Percentiles rank a stretch among this genome's conserved stretches.
Evolutionary conservation across 2,329 filamentous ascomycete species (phyloP).

Genomic region (Paecilomyces sp.): DNA sequence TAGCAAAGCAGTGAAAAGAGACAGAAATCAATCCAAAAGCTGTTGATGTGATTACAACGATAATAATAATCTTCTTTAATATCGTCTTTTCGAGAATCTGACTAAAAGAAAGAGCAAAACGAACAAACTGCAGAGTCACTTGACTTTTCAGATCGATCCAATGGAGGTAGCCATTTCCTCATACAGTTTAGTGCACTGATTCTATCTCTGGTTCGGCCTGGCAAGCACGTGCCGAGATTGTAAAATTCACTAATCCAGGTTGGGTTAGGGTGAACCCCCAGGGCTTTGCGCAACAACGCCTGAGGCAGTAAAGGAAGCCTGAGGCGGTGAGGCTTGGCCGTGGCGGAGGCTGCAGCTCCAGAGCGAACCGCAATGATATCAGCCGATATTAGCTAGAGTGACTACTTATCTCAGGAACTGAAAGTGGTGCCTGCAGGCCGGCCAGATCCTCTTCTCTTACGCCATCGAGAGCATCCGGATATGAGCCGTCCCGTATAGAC

Average conservation of each 20-base stretch:
- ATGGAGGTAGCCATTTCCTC: not conserved
- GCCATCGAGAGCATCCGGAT: conserved; percentile 3
- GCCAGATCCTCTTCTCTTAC: not conserved
- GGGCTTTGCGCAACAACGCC: too few relatives aligned
- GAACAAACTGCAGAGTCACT: not conserved
- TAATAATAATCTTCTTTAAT: not conserved
- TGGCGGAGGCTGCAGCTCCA: not conserved
- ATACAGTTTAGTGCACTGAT: not conserved
- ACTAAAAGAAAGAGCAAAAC: not conserved
- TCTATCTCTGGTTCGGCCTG: not conserved
- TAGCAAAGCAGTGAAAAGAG: not conserved
- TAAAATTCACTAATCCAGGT: not conserved
- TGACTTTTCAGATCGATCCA: not conserved
- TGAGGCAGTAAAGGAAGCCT: conserved; percentile 1
- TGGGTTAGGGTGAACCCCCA: not conserved
- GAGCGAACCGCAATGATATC: conserved; percentile 14
- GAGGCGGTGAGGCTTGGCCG: conserved; percentile 6
- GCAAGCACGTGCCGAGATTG: not conserved
- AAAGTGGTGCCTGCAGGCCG: not conserved
- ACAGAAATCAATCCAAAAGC: not conserved
- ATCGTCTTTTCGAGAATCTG: not conserved
- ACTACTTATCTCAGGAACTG: not conserved
- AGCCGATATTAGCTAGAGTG: conserved; percentile 15
- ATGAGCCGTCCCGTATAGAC: conserved; percentile 20
- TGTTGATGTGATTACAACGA: not conserved